Percentiles rank a stretch among this genome's conserved stretches.
phyloP scores from a whole-genome alignment of 208 protist species.

The Trichomonas vaginalis region DNA sequence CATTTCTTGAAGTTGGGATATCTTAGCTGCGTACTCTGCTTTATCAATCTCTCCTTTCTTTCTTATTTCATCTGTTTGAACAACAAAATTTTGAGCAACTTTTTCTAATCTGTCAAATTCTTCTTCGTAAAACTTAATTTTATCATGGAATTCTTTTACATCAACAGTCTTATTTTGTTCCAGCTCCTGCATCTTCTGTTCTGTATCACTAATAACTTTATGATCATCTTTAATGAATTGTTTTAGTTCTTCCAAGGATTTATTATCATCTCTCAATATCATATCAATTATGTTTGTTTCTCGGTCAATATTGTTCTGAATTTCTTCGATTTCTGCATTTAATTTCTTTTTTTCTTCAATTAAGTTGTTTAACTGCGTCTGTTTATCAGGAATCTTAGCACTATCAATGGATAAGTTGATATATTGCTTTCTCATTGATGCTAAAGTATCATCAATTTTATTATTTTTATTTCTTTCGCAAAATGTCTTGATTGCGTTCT shows the following conservation, averaged over 20 bases:
- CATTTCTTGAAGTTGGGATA: neutral
- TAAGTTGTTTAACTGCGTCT: neutral
- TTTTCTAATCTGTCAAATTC: neutral
- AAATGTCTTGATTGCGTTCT: neutral
- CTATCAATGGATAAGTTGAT: neutral
- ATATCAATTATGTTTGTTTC: neutral
- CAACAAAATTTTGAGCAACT: neutral
- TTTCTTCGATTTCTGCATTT: neutral
- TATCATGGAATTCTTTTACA: neutral
- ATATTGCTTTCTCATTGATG: neutral
- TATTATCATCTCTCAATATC: neutral
- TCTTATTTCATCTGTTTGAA: neutral
- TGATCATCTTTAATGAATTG: neutral
- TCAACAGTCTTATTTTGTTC: neutral
- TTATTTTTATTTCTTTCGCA: neutral
- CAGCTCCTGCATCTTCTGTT: neutral
- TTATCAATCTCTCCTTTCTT: neutral
- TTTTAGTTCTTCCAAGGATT: neutral
- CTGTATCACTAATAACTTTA: neutral
- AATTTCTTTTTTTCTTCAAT: neutral
- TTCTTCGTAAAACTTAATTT: neutral
- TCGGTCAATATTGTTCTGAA: neutral
- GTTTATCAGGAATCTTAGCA: neutral
- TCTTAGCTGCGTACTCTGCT: neutral
- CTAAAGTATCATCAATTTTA: neutral